Evolutionary conservation across 306 rosid species (phyloP).

Genomic region (Sesbania bispinosa): DNA sequence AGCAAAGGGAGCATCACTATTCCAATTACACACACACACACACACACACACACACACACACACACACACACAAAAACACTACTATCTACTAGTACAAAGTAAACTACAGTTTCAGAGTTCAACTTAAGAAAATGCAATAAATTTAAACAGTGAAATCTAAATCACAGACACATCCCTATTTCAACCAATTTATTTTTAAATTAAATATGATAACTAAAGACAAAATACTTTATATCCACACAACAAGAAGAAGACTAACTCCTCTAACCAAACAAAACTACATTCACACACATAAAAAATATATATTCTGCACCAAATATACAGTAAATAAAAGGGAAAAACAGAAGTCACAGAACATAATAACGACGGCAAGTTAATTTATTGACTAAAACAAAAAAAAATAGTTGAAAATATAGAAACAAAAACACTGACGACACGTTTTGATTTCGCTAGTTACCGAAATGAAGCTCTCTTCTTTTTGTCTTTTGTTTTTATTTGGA

Average conservation of each 20-base stretch:
- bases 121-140: neutral
- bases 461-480: neutral
- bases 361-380: neutral
- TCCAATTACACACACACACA: too few relatives aligned
- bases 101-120: neutral
- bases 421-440: neutral
- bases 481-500: too few relatives aligned
- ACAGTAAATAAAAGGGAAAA: neutral
- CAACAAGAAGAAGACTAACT: neutral
- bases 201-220: neutral
- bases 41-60: too few relatives aligned
- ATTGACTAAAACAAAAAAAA: neutral
- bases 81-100: too few relatives aligned
- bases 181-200: neutral
- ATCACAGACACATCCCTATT: neutral
- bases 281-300: neutral
- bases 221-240: neutral
- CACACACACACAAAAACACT: too few relatives aligned
- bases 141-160: neutral
- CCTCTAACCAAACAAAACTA: neutral
- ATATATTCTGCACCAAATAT: neutral
- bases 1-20: neutral
- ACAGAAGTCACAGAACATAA: neutral
- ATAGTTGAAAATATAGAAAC: neutral
- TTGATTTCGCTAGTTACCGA: neutral